A percentile compares a stretch with the other conserved stretches of the same genome.
phyloP scores from a whole-genome alignment of 2,329 filamentous ascomycete species.

The Cladophialophora bantiana region DNA sequence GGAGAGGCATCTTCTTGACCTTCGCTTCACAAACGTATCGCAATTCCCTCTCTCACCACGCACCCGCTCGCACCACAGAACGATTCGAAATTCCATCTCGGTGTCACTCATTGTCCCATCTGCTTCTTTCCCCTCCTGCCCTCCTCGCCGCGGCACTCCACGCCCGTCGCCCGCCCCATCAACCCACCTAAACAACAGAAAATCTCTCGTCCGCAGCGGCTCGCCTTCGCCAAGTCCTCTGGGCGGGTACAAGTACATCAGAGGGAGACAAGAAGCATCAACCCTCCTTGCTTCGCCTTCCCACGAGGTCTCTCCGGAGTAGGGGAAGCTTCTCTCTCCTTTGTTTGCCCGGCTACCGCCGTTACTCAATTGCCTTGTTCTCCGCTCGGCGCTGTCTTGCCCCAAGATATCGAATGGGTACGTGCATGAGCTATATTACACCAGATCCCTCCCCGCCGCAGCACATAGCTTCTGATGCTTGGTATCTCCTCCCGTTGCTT shows the following conservation, averaged over 20 bases:
- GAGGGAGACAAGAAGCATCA: slow-evolving; percentile 2
- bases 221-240: slow-evolving; percentile 4
- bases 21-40: slow-evolving; percentile 15
- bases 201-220: slow-evolving; percentile 14
- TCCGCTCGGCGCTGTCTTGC: slow-evolving; percentile 14
- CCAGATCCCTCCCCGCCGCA: slow-evolving; percentile 7
- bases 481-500: slow-evolving; percentile 1
- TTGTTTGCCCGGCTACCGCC: background rate
- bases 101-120: background rate
- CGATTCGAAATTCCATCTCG: slow-evolving; percentile 5
- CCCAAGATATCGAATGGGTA: slow-evolving; percentile 21
- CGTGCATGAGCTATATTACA: slow-evolving; percentile 19
- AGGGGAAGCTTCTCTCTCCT: slow-evolving; percentile 1
- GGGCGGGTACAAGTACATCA: slow-evolving; percentile 7
- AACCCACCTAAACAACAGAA: background rate
- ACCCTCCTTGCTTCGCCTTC: slow-evolving; percentile 9
- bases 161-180: background rate
- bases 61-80: slow-evolving; percentile 1
- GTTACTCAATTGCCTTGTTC: background rate
- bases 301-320: background rate
- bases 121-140: slow-evolving; percentile 2
- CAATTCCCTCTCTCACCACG: slow-evolving; percentile 11
- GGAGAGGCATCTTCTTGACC: slow-evolving; percentile 9
- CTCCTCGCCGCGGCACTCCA: background rate
- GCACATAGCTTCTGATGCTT: background rate